Conservation (phyloP, 1,284 basidiomycete genomes). For the Macrocybe sp. region DNA sequence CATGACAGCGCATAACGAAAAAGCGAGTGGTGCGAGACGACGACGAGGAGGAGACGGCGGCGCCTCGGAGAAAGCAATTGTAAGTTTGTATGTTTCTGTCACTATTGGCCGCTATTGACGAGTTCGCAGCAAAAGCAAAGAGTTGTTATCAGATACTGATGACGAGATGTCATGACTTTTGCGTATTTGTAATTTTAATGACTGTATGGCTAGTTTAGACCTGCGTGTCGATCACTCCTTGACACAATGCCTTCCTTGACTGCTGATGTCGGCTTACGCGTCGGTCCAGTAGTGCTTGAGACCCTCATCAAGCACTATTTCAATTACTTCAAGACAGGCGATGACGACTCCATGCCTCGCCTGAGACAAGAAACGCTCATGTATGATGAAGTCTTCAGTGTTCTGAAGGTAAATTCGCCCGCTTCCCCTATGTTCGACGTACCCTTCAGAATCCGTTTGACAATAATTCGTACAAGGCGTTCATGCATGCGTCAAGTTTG, state of each 20-base stretch:
- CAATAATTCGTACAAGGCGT: slow-evolving; percentile 36
- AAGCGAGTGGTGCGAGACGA: slow-evolving; percentile 74
- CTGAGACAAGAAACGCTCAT: slow-evolving; percentile 74
- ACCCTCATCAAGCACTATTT: slow-evolving; percentile 83
- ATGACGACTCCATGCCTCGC: slow-evolving; percentile 30
- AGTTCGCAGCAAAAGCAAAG: slow-evolving; percentile 66
- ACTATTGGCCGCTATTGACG: slow-evolving; percentile 2
- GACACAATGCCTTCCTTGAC: slow-evolving; percentile 33
- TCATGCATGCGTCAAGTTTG: slow-evolving; percentile 53
- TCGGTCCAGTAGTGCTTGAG: slow-evolving; percentile 74
- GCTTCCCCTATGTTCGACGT: background rate
- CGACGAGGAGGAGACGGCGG: slow-evolving; percentile 59
- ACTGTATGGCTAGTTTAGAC: too few relatives aligned
- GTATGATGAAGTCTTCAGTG: slow-evolving; percentile 78
- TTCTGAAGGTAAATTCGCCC: slow-evolving; percentile 60
- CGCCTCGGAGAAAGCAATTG: slow-evolving; percentile 73
- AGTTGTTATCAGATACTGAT: slow-evolving; percentile 73
- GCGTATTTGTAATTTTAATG: background rate
- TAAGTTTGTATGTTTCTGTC: slow-evolving; percentile 32
- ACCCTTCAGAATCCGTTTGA: slow-evolving; percentile 5
- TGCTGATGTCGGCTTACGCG: slow-evolving; percentile 54
- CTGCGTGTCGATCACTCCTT: too few relatives aligned
- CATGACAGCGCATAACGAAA: slow-evolving; percentile 48
- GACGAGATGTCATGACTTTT: slow-evolving; percentile 48
- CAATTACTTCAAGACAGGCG: slow-evolving; percentile 43